Percentiles rank a stretch among this genome's conserved stretches.
phyloP scores from a whole-genome alignment of 2,329 filamentous ascomycete genomes.

The Neonectria punicea region DNA sequence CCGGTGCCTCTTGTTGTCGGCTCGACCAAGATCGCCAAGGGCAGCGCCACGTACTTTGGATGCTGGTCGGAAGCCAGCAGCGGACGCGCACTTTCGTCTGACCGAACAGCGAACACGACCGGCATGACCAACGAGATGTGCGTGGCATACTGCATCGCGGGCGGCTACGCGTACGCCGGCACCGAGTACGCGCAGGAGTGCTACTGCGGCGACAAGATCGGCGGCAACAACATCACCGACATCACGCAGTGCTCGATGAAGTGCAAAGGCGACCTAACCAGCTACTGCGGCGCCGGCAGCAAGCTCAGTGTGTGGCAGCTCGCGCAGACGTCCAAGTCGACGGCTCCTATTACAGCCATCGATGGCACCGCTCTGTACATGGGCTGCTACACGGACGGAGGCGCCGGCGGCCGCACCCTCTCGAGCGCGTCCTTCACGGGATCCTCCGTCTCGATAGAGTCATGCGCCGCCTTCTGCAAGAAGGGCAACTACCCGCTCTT shows the following conservation, averaged over 20 bases:
- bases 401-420: slow-evolving; percentile 34
- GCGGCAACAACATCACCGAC: slow-evolving; percentile 27
- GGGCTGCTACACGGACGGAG: slow-evolving; percentile 40
- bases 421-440: slow-evolving; percentile 32
- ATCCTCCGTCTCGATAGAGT: slow-evolving; percentile 32
- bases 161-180: not conserved
- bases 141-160: not conserved
- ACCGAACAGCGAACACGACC: slow-evolving; percentile 19
- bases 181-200: not conserved
- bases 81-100: slow-evolving; percentile 32
- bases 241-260: slow-evolving; percentile 41
- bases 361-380: slow-evolving; percentile 26
- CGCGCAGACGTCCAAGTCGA: slow-evolving; percentile 25
- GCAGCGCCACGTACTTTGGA: slow-evolving; percentile 31
- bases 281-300: slow-evolving; percentile 40
- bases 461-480: slow-evolving; percentile 34
- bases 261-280: slow-evolving; percentile 38
- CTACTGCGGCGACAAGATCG: slow-evolving; percentile 42
- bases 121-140: slow-evolving; percentile 6
- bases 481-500: slow-evolving; percentile 37
- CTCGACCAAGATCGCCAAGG: slow-evolving; percentile 33
- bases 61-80: slow-evolving; percentile 30
- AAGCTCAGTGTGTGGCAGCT: slow-evolving; percentile 38
- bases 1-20: slow-evolving; percentile 29
- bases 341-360: slow-evolving; percentile 26